phyloP scores from a whole-genome alignment of 2,329 filamentous ascomycete genomes.

The Aspergillus sclerotialis region DNA sequence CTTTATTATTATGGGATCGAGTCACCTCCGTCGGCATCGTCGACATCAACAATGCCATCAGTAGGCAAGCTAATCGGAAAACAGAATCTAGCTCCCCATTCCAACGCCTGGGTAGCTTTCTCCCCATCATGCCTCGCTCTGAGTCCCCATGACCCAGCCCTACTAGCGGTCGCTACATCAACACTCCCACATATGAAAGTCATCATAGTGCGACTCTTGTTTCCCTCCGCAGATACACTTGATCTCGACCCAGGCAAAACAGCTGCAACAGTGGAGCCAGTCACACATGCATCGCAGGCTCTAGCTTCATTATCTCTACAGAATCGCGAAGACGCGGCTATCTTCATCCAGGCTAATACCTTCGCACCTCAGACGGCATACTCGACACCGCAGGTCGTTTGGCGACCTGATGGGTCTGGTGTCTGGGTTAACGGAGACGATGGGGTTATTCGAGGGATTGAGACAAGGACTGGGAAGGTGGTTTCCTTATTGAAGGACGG shows the following conservation, averaged over 20 bases:
- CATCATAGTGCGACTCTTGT: conserved; percentile 51
- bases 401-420: conserved; percentile 56
- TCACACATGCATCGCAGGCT: conserved; percentile 47
- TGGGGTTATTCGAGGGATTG: conserved; percentile 54
- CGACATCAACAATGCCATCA: conserved; percentile 1
- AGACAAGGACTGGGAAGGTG: conserved; percentile 53
- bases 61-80: conserved; percentile 42
- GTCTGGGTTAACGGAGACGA: conserved; percentile 62
- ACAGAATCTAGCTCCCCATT: conserved; percentile 57
- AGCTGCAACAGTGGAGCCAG: conserved; percentile 6
- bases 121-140: conserved; percentile 52
- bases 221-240: conserved; percentile 32
- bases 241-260: conserved; percentile 8
- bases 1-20: conserved; percentile 48
- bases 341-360: conserved; percentile 53
- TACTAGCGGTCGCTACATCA: conserved; percentile 55
- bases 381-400: conserved; percentile 55
- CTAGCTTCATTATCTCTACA: conserved; percentile 45
- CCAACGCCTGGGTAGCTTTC: conserved; percentile 58
- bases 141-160: conserved; percentile 47
- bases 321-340: conserved; percentile 53
- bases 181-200: conserved; percentile 57
- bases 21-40: background rate
- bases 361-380: conserved; percentile 59
- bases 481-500: conserved; percentile 42